phyloP scores from a whole-genome alignment of 345 rosid species.

The Erysimum cheiranthoides region DNA sequence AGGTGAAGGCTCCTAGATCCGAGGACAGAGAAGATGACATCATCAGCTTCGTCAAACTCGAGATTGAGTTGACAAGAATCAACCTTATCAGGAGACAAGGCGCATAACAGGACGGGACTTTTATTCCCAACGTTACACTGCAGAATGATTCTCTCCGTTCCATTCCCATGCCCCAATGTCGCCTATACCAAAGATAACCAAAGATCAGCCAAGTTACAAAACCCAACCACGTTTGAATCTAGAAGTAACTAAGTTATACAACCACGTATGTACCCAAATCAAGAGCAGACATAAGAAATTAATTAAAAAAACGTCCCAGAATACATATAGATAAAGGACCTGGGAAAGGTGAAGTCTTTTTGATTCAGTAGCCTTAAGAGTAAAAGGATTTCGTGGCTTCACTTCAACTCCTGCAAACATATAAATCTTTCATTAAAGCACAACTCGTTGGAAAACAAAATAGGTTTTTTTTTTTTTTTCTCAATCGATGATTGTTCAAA shows the following conservation, averaged over 20 bases:
- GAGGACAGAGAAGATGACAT: slow-evolving; percentile 73
- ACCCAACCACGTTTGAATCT: neutral
- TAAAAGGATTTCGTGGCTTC: slow-evolving; percentile 65
- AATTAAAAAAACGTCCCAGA: too few relatives aligned
- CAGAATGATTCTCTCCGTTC: slow-evolving; percentile 50
- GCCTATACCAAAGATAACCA: slow-evolving; percentile 51
- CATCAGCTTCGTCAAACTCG: slow-evolving; percentile 76
- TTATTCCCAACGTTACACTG: slow-evolving; percentile 79
- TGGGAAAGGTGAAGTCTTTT: slow-evolving; percentile 72
- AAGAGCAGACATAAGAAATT: neutral
- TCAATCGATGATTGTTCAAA: neutral
- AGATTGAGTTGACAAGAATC: slow-evolving; percentile 68
- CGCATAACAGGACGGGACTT: slow-evolving; percentile 64
- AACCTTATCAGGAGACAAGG: slow-evolving; percentile 55
- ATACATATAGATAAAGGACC: slow-evolving; percentile 39
- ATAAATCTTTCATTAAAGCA: neutral
- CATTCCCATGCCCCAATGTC: slow-evolving; percentile 62
- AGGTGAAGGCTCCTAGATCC: slow-evolving; percentile 75
- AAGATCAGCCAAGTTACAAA: slow-evolving; percentile 5
- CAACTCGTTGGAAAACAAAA: neutral
- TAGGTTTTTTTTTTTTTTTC: neutral
- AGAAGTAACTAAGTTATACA: neutral
- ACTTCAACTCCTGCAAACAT: slow-evolving; percentile 66
- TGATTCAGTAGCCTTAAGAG: slow-evolving; percentile 41
- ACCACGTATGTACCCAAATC: neutral